Evolutionary conservation across 2,329 filamentous ascomycete genomes (phyloP).

Genomic region (Echinosphaeria canescens): DNA sequence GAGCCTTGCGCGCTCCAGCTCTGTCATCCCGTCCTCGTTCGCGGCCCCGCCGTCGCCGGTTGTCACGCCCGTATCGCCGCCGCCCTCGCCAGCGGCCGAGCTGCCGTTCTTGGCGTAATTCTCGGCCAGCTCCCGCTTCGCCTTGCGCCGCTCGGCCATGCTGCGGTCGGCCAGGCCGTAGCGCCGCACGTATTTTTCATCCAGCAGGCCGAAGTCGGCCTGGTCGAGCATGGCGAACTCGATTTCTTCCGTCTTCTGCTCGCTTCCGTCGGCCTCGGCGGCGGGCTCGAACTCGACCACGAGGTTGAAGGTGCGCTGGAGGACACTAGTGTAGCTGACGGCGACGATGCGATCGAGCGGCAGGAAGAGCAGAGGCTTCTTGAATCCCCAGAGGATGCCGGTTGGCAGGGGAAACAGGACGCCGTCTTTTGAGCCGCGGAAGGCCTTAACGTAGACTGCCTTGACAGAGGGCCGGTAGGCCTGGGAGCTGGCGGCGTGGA

Average conservation of each 20-base stretch:
- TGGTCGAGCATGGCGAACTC: conserved; percentile 52
- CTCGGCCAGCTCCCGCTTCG: conserved; percentile 38
- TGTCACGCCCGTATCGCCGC: conserved; percentile 14
- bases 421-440: conserved; percentile 46
- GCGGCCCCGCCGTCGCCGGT: conserved; percentile 12
- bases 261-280: conserved; percentile 24
- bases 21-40: conserved; percentile 18
- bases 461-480: conserved; percentile 36
- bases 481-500: conserved; percentile 32
- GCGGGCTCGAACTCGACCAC: conserved; percentile 32
- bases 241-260: conserved; percentile 17
- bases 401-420: conserved; percentile 44
- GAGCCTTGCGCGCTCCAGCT: conserved; percentile 23
- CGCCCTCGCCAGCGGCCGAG: conserved; percentile 17
- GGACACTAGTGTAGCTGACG: conserved; percentile 44
- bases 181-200: conserved; percentile 35
- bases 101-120: conserved; percentile 30
- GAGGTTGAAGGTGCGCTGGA: conserved; percentile 49
- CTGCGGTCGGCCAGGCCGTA: conserved; percentile 43
- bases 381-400: conserved; percentile 49
- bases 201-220: conserved; percentile 41
- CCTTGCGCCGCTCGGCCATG: conserved; percentile 45
- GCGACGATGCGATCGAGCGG: conserved; percentile 36
- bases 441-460: conserved; percentile 43
- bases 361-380: conserved; percentile 45